Base-by-base conservation (phyloP, 2,329 filamentous ascomycete species). In the Exophiala phaeomuriformis region DNA sequence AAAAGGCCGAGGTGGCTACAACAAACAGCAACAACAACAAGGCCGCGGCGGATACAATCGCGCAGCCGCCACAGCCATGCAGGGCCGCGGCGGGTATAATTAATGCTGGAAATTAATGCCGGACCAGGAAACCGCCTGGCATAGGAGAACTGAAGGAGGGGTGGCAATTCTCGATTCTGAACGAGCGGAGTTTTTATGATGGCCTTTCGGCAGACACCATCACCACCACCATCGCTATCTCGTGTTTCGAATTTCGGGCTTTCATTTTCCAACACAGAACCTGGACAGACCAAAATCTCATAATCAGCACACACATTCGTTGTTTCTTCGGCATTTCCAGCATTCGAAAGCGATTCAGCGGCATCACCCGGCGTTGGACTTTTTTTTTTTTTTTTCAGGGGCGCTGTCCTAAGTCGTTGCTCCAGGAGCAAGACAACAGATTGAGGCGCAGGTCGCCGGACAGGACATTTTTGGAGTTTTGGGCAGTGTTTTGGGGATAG, bases 251-350 rank as follows among this genome's bases (percentile, higher is more conserved):
- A 1, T 32, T 28, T 28, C 4, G 12, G 39, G 10, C 27, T 29
- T 44, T 66, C 67, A 79, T 62, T 79, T 79, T 61, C 77, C 77
- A 39, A 81, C 77, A 64, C 78, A 81, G 56, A 81, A 81, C 57
- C 77, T 80, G 61, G 48, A 58, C 54, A 12, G 53, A 48, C 33
- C 46, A 64, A 43, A 57, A 42, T 46, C 28, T 9, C 44, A 36
- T 35, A 47, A 47, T 53, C 51, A 53, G 54, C 54, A 44, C 1
- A 19, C 19, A 19, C 19, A 28, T 35, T 50, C 42, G 43, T 53
- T 43, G 36, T 5, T 39, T 39, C 5, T 39, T 39, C 36, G 19
- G 19, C 4, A 41, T 52, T 32, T 29, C 31, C 32, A 31, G 35
- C 45, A 35, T 27, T 55, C 47, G 41, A 45, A 3, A 12, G 31